Evolutionary conservation across 176 grass and related monocot species (phyloP).

Genomic region (Eremochloa ophiuroides): DNA sequence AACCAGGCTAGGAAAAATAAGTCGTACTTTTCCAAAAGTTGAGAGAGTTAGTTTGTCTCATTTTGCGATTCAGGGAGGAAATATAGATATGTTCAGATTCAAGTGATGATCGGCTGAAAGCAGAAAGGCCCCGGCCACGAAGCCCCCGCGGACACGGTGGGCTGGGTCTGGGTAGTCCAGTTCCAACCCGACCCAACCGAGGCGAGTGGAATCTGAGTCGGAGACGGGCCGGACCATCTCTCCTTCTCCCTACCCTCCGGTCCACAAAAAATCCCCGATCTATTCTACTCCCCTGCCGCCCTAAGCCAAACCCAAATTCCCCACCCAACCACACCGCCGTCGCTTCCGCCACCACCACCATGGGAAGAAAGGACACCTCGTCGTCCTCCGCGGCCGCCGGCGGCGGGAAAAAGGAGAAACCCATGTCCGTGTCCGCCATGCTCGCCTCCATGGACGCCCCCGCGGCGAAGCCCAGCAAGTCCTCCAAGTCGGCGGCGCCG

Average conservation of each 20-base stretch:
- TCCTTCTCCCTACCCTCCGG: not conserved
- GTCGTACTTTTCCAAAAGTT: too few relatives aligned
- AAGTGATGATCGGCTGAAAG: too few relatives aligned
- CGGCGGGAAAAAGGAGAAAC: conserved; percentile 53
- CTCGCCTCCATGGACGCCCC: conserved; percentile 81
- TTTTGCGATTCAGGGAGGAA: too few relatives aligned
- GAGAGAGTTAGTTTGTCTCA: too few relatives aligned
- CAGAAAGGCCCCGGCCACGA: too few relatives aligned
- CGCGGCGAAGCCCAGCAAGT: conserved; percentile 41
- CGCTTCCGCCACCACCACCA: conserved; percentile 14
- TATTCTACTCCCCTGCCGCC: not conserved
- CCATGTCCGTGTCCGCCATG: conserved; percentile 82
- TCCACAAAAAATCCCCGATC: not conserved
- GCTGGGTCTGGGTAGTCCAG: too few relatives aligned
- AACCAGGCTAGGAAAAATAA: too few relatives aligned
- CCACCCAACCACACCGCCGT: not conserved
- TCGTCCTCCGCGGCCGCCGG: conserved; percentile 25
- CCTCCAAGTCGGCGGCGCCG: conserved; percentile 37
- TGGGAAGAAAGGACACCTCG: conserved; percentile 66
- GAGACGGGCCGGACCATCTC: not conserved
- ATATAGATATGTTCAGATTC: too few relatives aligned
- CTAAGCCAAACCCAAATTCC: conserved; percentile 26
- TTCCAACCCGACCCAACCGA: not conserved
- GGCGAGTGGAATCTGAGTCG: not conserved
- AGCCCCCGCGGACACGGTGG: too few relatives aligned